These are phyloP conservation scores for Graphium sp. DNA, from an alignment of 2,329 filamentous ascomycete genomes.

Conservation along the genomic window DNA sequence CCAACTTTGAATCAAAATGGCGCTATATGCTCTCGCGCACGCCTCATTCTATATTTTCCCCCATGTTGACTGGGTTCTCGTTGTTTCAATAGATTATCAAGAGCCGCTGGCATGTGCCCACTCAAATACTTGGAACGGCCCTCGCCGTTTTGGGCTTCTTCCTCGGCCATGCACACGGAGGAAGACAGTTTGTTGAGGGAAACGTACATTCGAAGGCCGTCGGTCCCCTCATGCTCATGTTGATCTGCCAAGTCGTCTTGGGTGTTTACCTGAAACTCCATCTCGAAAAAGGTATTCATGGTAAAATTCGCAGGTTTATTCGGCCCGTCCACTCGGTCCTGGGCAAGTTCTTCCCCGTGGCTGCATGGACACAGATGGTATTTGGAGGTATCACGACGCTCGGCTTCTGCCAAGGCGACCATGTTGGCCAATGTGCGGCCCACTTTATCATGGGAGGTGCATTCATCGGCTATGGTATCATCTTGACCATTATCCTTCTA, in stretches of 20 bases:
- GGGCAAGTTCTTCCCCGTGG: slow-evolving; percentile 74
- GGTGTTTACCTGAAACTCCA: slow-evolving; percentile 84
- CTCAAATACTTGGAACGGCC: slow-evolving; percentile 58
- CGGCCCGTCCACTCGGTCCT: slow-evolving; percentile 63
- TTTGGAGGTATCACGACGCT: slow-evolving; percentile 87
- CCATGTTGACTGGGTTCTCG: background rate
- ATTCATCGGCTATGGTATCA: slow-evolving; percentile 84
- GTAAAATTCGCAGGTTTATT: slow-evolving; percentile 54
- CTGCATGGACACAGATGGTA: slow-evolving; percentile 85
- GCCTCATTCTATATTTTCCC: background rate
- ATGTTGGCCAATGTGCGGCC: slow-evolving; percentile 79
- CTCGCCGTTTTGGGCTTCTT: slow-evolving; percentile 77
- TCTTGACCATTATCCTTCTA: slow-evolving; percentile 71
- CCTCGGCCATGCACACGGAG: slow-evolving; percentile 79
- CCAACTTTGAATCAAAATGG: too few species aligned
- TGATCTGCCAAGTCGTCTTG: slow-evolving; percentile 60
- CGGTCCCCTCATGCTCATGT: slow-evolving; percentile 61
- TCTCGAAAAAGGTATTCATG: slow-evolving; percentile 69
- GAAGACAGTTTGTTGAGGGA: slow-evolving; percentile 58
- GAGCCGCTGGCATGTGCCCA: slow-evolving; percentile 85
- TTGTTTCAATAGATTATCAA: slow-evolving; percentile 76
- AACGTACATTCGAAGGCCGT: slow-evolving; percentile 77
- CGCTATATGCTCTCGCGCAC: too few species aligned
- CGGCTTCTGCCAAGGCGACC: slow-evolving; percentile 85
- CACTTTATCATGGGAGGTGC: slow-evolving; percentile 99